A percentile compares a stretch with the other conserved stretches of the same genome.
These are phyloP conservation scores for Herpetomonas tarakana DNA, from an alignment of 208 protist genomes.

Conservation along the genomic window DNA sequence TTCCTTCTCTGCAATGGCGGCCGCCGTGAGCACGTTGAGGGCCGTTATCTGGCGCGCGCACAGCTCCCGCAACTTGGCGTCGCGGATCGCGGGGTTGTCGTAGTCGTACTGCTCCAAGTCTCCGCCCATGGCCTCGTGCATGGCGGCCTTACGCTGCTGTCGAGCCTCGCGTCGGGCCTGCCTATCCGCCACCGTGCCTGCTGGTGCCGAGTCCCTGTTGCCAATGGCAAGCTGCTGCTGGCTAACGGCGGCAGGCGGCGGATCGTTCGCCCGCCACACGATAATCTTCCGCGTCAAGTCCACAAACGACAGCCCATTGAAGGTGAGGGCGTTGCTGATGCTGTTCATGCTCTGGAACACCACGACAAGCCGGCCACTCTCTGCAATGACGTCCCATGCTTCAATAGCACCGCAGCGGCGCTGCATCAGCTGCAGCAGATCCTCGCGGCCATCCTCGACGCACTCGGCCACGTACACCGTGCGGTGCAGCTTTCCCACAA, in stretches of 20 bases:
- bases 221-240: slow-evolving; percentile 69
- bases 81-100: slow-evolving; percentile 13
- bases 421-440: slow-evolving; percentile 64
- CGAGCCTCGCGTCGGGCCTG: slow-evolving; percentile 19
- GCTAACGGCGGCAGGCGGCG: slow-evolving; percentile 49
- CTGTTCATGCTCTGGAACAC: slow-evolving; percentile 83
- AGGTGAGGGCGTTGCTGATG: slow-evolving; percentile 75
- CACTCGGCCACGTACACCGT: slow-evolving; percentile 78
- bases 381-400: slow-evolving; percentile 59
- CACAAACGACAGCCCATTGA: slow-evolving; percentile 73
- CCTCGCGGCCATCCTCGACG: slow-evolving; percentile 51
- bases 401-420: slow-evolving; percentile 75
- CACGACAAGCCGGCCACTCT: slow-evolving; percentile 44
- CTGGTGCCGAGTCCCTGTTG: background rate
- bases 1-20: slow-evolving; percentile 26
- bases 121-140: slow-evolving; percentile 33
- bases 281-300: slow-evolving; percentile 54
- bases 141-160: slow-evolving; percentile 32
- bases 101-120: slow-evolving; percentile 28
- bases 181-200: slow-evolving; percentile 1
- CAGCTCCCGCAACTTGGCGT: slow-evolving; percentile 41
- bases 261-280: slow-evolving; percentile 75
- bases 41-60: slow-evolving; percentile 69
- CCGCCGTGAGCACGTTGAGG: slow-evolving; percentile 44
- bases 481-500: slow-evolving; percentile 84